Percentiles rank a stretch among this genome's conserved stretches.
phyloP scores from a whole-genome alignment of 2,329 filamentous ascomycete genomes.

The Diaporthe vaccinii region DNA sequence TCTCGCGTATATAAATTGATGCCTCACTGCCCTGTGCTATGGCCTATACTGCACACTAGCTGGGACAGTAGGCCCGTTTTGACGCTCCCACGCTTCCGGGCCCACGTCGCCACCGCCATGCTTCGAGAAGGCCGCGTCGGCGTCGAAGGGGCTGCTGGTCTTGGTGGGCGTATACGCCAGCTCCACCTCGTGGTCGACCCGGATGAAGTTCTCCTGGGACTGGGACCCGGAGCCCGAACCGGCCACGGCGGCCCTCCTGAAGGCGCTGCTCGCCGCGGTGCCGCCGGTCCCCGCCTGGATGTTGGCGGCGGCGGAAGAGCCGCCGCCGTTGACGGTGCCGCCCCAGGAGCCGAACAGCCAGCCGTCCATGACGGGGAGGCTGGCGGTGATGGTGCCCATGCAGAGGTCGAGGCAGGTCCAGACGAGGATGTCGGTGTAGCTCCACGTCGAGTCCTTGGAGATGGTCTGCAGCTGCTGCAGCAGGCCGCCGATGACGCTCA shows the following conservation, averaged over 20 bases:
- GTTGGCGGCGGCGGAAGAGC: neutral
- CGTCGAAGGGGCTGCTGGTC: slow-evolving; percentile 3
- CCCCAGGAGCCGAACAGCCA: slow-evolving; percentile 36
- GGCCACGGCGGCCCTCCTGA: slow-evolving; percentile 12
- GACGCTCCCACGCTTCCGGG: slow-evolving; percentile 4
- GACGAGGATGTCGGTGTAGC: slow-evolving; percentile 47
- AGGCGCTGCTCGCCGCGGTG: slow-evolving; percentile 13
- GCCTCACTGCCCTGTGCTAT: neutral
- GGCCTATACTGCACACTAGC: neutral
- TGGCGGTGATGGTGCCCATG: slow-evolving; percentile 50
- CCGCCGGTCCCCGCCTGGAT: neutral
- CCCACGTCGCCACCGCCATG: neutral
- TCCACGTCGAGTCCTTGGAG: slow-evolving; percentile 45
- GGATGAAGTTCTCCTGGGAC: slow-evolving; percentile 22
- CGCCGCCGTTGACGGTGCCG: slow-evolving; percentile 3
- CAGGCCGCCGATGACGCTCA: slow-evolving; percentile 49
- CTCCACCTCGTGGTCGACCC: slow-evolving; percentile 24
- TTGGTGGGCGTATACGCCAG: slow-evolving; percentile 21
- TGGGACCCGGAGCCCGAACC: neutral
- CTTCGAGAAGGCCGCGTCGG: neutral
- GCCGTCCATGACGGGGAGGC: slow-evolving; percentile 51
- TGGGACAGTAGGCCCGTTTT: neutral
- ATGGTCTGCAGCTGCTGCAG: slow-evolving; percentile 46
- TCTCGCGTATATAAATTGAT: slow-evolving; percentile 16
- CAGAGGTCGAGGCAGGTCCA: slow-evolving; percentile 52